Evolutionary conservation across 306 rosid species (phyloP).

Genomic region (Quillaja saponaria): DNA sequence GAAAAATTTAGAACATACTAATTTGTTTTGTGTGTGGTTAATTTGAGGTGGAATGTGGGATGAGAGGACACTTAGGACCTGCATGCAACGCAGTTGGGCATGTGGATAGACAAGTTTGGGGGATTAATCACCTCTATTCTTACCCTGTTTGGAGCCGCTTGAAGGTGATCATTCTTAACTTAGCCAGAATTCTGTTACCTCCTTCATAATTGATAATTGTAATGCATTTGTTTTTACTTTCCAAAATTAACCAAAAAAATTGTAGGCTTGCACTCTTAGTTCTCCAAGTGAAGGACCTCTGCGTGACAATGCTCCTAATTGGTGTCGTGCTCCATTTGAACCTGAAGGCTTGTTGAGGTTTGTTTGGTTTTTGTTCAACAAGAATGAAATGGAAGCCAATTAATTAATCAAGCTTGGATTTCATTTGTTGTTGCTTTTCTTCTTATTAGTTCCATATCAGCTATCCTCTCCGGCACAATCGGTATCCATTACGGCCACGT

Average conservation of each 20-base stretch:
- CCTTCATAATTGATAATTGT: too few species aligned
- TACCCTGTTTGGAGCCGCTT: conserved; percentile 80
- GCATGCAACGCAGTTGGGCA: conserved; percentile 91
- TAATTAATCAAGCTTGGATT: background rate
- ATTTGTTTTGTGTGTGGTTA: background rate
- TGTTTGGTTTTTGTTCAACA: background rate
- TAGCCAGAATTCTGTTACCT: too few species aligned
- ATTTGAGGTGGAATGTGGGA: conserved; percentile 77
- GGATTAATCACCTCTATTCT: conserved; percentile 75
- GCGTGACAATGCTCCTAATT: conserved; percentile 64
- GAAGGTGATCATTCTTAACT: conserved; percentile 43
- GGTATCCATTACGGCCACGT: conserved; percentile 91
- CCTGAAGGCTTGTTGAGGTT: conserved; percentile 87
- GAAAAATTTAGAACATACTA: too few species aligned
- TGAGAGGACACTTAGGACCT: conserved; percentile 88
- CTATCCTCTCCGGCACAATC: conserved; percentile 71
- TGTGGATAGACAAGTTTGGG: conserved; percentile 88
- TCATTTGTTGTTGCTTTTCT: conserved; percentile 4
- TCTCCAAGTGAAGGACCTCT: conserved; percentile 48
- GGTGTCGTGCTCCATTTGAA: conserved; percentile 86
- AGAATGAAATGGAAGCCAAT: too few species aligned
- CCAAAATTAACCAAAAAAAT: background rate
- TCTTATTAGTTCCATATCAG: conserved; percentile 63
- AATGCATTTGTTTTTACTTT: background rate
- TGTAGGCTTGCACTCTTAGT: conserved; percentile 65